A percentile compares a stretch with the other conserved stretches of the same genome.
phyloP scores from a whole-genome alignment of 2,329 filamentous ascomycete species.

The Fusarium fujikuroi region DNA sequence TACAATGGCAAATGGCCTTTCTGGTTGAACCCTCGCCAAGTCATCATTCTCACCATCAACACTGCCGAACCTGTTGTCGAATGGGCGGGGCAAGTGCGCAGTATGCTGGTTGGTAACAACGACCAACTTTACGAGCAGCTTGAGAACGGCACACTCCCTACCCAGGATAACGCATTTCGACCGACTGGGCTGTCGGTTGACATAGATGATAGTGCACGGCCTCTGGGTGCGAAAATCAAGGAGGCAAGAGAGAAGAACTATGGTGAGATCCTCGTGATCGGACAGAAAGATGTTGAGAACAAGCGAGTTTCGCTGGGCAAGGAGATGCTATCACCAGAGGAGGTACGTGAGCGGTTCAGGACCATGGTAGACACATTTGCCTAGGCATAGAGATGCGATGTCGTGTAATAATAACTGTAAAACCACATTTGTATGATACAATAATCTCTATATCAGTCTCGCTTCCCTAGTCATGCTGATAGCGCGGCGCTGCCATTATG shows the following conservation, averaged over 20 bases:
- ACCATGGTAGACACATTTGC: slow-evolving; percentile 60
- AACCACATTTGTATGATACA: slow-evolving; percentile 9
- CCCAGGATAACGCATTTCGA: slow-evolving; percentile 58
- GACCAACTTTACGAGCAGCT: slow-evolving; percentile 49
- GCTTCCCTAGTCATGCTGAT: slow-evolving; percentile 7
- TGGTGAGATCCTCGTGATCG: slow-evolving; percentile 78
- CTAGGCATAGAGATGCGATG: slow-evolving; percentile 45
- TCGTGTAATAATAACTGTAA: slow-evolving; percentile 6
- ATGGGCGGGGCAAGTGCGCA: slow-evolving; percentile 59
- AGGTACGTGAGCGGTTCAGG: slow-evolving; percentile 58
- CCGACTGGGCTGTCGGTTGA: slow-evolving; percentile 75
- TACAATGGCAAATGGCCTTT: slow-evolving; percentile 86
- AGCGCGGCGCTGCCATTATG: slow-evolving; percentile 5
- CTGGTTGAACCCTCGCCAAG: slow-evolving; percentile 86
- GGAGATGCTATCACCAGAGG: slow-evolving; percentile 56
- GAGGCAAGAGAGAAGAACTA: slow-evolving; percentile 80
- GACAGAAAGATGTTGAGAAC: slow-evolving; percentile 70
- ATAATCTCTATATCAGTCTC: slow-evolving; percentile 5
- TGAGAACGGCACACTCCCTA: slow-evolving; percentile 45
- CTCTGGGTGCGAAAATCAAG: slow-evolving; percentile 74
- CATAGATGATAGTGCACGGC: slow-evolving; percentile 71
- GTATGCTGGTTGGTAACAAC: slow-evolving; percentile 62
- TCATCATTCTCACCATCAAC: slow-evolving; percentile 78
- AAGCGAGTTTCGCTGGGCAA: slow-evolving; percentile 61
- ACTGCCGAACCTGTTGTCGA: slow-evolving; percentile 64